Evolutionary conservation across 768 basidiomycete species (phyloP).

Genomic region (Vararia minispora): DNA sequence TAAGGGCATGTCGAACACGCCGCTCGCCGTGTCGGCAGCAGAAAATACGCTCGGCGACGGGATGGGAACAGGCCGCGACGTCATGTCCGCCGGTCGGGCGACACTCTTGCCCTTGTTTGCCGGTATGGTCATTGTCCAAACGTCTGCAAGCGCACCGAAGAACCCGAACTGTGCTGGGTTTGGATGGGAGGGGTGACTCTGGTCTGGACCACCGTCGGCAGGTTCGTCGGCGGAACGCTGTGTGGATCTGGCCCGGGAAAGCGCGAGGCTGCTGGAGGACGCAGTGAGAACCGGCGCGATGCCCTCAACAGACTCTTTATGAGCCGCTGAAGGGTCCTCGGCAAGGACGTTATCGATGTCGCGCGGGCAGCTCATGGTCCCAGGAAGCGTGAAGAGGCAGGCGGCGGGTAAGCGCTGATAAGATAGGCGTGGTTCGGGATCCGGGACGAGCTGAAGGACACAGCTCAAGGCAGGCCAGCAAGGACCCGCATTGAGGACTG

Average conservation of each 20-base stretch:
- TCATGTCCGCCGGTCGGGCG: conserved; percentile 43
- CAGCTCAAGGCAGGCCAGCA: too few relatives aligned
- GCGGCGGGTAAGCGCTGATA: conserved; percentile 14
- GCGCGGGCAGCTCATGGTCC: conserved; percentile 28
- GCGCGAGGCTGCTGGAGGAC: conserved; percentile 1
- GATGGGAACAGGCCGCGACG: conserved; percentile 16
- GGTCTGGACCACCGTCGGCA: too few relatives aligned
- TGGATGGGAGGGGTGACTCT: too few relatives aligned
- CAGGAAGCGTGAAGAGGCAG: conserved; percentile 13
- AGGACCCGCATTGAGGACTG: too few relatives aligned
- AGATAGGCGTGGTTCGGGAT: conserved; percentile 4
- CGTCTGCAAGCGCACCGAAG: too few relatives aligned
- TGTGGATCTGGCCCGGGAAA: conserved; percentile 2
- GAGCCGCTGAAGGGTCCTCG: conserved; percentile 40
- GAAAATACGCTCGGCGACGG: too few relatives aligned
- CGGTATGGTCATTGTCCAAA: conserved; percentile 6
- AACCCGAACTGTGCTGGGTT: too few relatives aligned
- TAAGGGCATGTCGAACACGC: conserved; percentile 18
- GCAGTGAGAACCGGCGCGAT: neutral
- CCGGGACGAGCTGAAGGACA: too few relatives aligned
- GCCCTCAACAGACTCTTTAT: conserved; percentile 21
- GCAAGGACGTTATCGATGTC: conserved; percentile 44
- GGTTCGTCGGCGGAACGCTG: too few relatives aligned
- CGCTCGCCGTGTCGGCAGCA: conserved; percentile 18
- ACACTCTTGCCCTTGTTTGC: conserved; percentile 45